phyloP scores from a whole-genome alignment of 129 eudicot species.

The Pulicaria dysenterica region DNA sequence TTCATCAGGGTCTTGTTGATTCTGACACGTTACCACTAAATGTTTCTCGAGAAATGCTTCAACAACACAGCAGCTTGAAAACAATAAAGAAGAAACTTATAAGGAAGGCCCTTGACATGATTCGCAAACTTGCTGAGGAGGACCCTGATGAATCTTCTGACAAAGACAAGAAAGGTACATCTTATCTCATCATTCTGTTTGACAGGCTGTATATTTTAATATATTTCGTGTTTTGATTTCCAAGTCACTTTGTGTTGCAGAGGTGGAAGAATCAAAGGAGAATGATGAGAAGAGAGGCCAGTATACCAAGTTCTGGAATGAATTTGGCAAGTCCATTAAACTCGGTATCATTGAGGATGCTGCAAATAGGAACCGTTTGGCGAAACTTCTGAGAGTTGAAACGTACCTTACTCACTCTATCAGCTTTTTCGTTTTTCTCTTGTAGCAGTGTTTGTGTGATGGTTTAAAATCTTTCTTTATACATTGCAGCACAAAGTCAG shows the following conservation, averaged over 20 bases:
- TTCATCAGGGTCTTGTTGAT: conserved; percentile 90
- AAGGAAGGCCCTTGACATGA: conserved; percentile 98
- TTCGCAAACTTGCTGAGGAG: conserved; percentile 94
- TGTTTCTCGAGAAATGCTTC: conserved; percentile 99
- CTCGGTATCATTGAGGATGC: conserved; percentile 97
- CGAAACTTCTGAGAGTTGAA: conserved; percentile 92
- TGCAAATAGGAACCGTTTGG: conserved; percentile 85
- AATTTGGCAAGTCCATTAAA: conserved; percentile 92
- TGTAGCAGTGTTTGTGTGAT: background rate
- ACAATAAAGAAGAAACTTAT: conserved; percentile 95
- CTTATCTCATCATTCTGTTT: background rate
- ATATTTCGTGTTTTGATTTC: conserved; percentile 1
- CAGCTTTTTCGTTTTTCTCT: background rate
- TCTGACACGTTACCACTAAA: conserved; percentile 92
- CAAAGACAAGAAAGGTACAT: conserved; percentile 66
- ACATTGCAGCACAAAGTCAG: conserved; percentile 71
- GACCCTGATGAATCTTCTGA: conserved; percentile 88
- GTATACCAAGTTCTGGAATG: conserved; percentile 93
- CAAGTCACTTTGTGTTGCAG: conserved; percentile 38
- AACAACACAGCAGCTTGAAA: conserved; percentile 92
- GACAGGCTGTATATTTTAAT: too few relatives aligned
- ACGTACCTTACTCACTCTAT: conserved; percentile 41
- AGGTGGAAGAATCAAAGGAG: conserved; percentile 79
- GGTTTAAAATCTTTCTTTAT: background rate
- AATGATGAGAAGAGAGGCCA: conserved; percentile 90